A percentile compares a stretch with the other conserved stretches of the same genome.
These are phyloP conservation scores for Saccharomycopsis babjevae DNA, from an alignment of 805 yeast species.

Conservation along the genomic window DNA sequence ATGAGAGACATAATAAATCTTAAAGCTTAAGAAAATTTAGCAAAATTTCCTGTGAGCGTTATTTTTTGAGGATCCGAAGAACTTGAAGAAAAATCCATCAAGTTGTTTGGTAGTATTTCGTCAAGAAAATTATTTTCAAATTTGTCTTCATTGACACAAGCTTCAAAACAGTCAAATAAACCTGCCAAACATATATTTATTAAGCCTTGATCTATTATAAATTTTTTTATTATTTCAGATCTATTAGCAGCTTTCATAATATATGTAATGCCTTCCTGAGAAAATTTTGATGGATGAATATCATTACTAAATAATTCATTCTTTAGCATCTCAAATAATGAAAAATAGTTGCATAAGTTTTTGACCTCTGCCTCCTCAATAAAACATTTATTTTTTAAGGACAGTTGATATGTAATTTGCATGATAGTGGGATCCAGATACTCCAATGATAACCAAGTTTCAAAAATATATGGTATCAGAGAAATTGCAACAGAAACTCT, in stretches of 20 bases:
- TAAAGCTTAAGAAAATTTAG: neutral
- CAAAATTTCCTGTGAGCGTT: neutral
- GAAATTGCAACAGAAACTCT: neutral
- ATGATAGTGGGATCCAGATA: constrained; percentile 5
- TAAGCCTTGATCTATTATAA: neutral
- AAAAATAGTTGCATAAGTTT: neutral
- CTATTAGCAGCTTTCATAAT: neutral
- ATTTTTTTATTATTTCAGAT: neutral
- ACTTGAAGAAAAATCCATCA: neutral
- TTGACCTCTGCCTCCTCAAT: neutral
- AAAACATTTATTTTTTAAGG: neutral
- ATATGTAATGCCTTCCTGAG: constrained; percentile 1
- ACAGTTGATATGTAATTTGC: neutral
- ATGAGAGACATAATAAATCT: neutral
- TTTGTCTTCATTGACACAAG: neutral
- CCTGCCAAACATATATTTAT: neutral
- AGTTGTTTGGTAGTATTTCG: neutral
- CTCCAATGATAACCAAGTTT: neutral
- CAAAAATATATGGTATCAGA: neutral
- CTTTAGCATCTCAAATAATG: constrained; percentile 3
- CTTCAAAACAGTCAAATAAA: neutral
- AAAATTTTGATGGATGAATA: neutral
- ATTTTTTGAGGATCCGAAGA: neutral
- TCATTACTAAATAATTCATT: constrained; percentile 2
- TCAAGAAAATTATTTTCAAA: constrained; percentile 1